Base-by-base conservation (phyloP, 129 eudicot genomes). In the Saussurea involucrata region DNA sequence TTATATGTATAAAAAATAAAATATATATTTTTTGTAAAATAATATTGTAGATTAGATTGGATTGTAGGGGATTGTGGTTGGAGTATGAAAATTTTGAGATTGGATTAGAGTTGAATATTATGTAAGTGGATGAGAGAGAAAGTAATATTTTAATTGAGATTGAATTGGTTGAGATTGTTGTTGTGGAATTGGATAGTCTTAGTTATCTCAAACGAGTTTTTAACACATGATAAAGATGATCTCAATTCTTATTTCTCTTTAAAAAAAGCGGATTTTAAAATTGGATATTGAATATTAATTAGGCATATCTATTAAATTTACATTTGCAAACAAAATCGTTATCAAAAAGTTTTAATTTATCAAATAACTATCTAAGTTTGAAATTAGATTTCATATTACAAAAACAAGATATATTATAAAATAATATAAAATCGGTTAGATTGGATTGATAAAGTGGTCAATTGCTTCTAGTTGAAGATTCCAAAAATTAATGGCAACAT, bases 401-500 rank as follows among this genome's bases (percentile, higher is more conserved):
- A 49, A 15, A 44, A 17, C 6, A 27, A 27, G 29, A 27, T 27
- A 27, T 27, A 3, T 27, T 13, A 44, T 13, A 13, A 73, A 31
- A 4, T 57, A 57, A 58, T 61, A 58, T 57, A 73, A 73, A 55
- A 73, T 20, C 57, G 20, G 77, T 33, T 58, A 12, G 34, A 60
- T 58, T 74, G 58, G 24, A 5, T 33, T 31, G 58, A 60, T 58
- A 73, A 60, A 61, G 78, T 57, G 36, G 78, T 36, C 78, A 37
- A 63, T 75, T 61, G 79, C 79, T 61, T 75, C 79, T 36, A 36
- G 42, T 40, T 9, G 79, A 75, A 63, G 78, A 24, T 21, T 58
- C 18, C 32, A 20, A 75, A 36, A 63, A 63, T 74, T 37, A 75
- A 37, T 75, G 61, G 61, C 61, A 36, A 42, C 28, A 63, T 25